Evolutionary conservation across 495 filamentous ascomycete species (phyloP).

Genomic region (Penicillium argentinense): DNA sequence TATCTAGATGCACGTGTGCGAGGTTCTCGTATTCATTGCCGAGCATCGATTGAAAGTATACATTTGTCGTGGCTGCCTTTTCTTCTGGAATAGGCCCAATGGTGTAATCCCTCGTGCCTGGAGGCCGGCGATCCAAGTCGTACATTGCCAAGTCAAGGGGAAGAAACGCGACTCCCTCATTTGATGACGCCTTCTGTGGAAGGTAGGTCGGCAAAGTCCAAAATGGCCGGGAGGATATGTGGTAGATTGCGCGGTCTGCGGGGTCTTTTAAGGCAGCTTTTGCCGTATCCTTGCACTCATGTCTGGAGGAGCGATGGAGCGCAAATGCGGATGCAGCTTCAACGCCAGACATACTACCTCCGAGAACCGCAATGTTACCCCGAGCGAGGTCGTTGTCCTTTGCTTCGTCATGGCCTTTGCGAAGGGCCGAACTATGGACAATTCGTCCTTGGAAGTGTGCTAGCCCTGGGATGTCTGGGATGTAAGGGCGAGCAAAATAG

Average conservation of each 20-base stretch:
- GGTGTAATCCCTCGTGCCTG: constrained; percentile 53
- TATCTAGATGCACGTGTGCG: constrained; percentile 14
- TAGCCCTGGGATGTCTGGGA: constrained; percentile 47
- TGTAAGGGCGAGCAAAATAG: constrained; percentile 65
- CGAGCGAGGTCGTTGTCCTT: constrained; percentile 15
- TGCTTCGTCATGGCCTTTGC: constrained; percentile 19
- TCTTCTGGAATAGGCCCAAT: constrained; percentile 59
- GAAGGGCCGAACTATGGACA: constrained; percentile 60
- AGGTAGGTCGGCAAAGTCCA: constrained; percentile 71
- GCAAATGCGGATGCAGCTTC: constrained; percentile 75
- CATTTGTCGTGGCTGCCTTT: constrained; percentile 50
- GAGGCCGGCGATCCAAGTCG: constrained; percentile 61
- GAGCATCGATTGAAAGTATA: constrained; percentile 53
- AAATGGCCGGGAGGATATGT: constrained; percentile 67
- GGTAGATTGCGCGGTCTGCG: constrained; percentile 55
- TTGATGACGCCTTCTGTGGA: constrained; percentile 38
- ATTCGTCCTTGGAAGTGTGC: constrained; percentile 34
- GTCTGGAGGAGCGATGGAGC: constrained; percentile 60
- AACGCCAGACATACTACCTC: constrained; percentile 80
- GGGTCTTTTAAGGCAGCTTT: too few species aligned
- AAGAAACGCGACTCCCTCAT: constrained; percentile 55
- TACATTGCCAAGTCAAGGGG: constrained; percentile 78
- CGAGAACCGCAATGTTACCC: constrained; percentile 73
- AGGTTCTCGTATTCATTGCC: constrained; percentile 59
- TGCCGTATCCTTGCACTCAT: not conserved